phyloP scores from a whole-genome alignment of 2,329 filamentous ascomycete genomes.

The Aspergillus neoniger region DNA sequence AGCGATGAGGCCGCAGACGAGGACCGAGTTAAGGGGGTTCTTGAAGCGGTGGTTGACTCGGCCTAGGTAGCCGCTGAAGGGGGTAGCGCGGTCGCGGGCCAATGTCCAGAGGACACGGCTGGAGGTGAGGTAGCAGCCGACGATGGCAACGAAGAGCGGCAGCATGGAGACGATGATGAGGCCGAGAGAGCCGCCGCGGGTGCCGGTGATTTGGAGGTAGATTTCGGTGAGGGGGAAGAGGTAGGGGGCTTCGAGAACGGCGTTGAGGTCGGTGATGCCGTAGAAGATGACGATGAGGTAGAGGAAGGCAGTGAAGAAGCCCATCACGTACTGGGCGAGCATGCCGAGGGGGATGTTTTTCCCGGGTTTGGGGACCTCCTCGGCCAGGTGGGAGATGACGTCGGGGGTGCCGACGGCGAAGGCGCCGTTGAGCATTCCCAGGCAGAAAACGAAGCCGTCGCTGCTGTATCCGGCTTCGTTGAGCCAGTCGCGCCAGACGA shows the following conservation, averaged over 20 bases:
- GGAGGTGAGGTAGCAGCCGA: slow-evolving; percentile 56
- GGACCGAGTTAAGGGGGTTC: slow-evolving; percentile 56
- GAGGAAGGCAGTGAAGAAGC: slow-evolving; percentile 44
- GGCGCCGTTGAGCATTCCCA: slow-evolving; percentile 70
- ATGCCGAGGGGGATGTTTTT: slow-evolving; percentile 48
- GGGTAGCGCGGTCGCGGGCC: slow-evolving; percentile 60
- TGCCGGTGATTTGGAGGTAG: slow-evolving; percentile 47
- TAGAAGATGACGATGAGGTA: slow-evolving; percentile 51
- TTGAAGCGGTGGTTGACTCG: slow-evolving; percentile 53
- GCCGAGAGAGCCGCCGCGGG: slow-evolving; percentile 52
- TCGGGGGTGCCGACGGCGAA: slow-evolving; percentile 68
- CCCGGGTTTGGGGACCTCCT: slow-evolving; percentile 57
- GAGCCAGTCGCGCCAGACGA: slow-evolving; percentile 60
- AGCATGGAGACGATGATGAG: slow-evolving; percentile 55
- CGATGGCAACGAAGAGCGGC: slow-evolving; percentile 50
- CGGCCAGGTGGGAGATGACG: slow-evolving; percentile 63
- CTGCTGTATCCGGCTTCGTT: slow-evolving; percentile 46
- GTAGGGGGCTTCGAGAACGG: slow-evolving; percentile 22
- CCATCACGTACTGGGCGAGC: slow-evolving; percentile 45
- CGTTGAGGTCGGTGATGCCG: slow-evolving; percentile 39
- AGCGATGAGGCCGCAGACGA: slow-evolving; percentile 52
- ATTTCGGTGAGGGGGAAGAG: slow-evolving; percentile 45
- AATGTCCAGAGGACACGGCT: slow-evolving; percentile 58
- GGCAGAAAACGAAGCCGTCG: slow-evolving; percentile 63
- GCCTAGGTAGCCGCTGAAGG: slow-evolving; percentile 52